phyloP scores from a whole-genome alignment of 805 yeast species.

The Yarrowia sp. region DNA sequence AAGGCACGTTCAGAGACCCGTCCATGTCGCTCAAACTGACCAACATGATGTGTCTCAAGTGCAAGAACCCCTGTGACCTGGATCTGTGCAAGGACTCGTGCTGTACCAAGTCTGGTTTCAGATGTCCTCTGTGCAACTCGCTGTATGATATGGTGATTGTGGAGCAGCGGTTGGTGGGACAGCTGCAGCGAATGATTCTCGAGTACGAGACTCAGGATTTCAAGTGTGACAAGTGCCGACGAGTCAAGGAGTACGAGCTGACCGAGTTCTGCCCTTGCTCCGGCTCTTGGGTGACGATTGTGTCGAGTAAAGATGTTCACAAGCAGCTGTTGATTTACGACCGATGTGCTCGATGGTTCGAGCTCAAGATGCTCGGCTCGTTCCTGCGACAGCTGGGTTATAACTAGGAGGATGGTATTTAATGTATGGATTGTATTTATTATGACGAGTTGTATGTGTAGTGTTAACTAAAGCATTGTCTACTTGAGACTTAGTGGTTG shows the following conservation, averaged over 20 bases:
- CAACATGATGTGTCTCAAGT: slow-evolving; percentile 73
- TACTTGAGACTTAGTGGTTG: no score
- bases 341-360: slow-evolving; percentile 14
- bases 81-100: slow-evolving; percentile 73
- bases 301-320: slow-evolving; percentile 47
- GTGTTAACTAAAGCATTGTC: no score
- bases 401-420: neutral
- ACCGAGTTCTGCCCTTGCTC: slow-evolving; percentile 81
- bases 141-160: slow-evolving; percentile 63
- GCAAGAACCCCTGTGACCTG: slow-evolving; percentile 69
- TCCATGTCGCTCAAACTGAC: slow-evolving; percentile 64
- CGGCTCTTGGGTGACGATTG: slow-evolving; percentile 72
- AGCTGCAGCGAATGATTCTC: slow-evolving; percentile 55
- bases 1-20: slow-evolving; percentile 71
- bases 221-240: slow-evolving; percentile 73
- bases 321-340: slow-evolving; percentile 49
- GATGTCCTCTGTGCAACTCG: slow-evolving; percentile 64
- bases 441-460: no score
- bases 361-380: slow-evolving; percentile 17
- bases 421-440: neutral
- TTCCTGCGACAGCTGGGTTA: slow-evolving; percentile 20
- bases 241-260: slow-evolving; percentile 64
- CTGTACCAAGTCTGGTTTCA: slow-evolving; percentile 43
- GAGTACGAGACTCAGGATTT: slow-evolving; percentile 75
- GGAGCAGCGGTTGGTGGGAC: slow-evolving; percentile 76